Evolutionary conservation across 2,329 filamentous ascomycete genomes (phyloP), one percentile per base, ranked within the genome.

Genomic region (Trichoderma polysporum): DNA sequence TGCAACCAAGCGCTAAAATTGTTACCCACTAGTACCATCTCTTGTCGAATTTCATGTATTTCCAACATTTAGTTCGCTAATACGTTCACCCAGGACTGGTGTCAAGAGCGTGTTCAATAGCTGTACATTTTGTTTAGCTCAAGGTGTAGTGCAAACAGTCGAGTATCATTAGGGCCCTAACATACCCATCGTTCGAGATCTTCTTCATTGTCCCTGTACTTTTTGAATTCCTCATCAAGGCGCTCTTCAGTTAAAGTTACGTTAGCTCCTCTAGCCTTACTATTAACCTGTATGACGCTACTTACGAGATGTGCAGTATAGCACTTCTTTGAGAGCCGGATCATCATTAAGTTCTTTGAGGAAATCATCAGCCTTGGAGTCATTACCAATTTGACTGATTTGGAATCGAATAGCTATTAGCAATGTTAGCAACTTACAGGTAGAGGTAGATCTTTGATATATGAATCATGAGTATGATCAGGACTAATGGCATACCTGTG

Each of bases 181-280:
- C 60, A 17, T 68, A 68, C 66, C 66, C 66, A 68, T 35, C 59
- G 45, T 22, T 68, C 66, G n/a, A 68, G 54, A 37, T 50, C 29
- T 19, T 35, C 19, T 31, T 68, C 66, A 19, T 68, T 54, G 5
- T 68, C 27, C 1, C 59, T 57, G 4, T 65, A 15, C 6, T 39
- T 27, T 25, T 45, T 47, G 31, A 60, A 68, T 47, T 65, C 37
- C 7, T 68, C 60, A 15, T 68, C 66, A 22, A 68, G 53, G 22
- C 41, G 53, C 13, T 64, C 59, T 58, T 13, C 27, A 10, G 19
- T 27, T 31, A 33, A 13, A 7, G 19, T 4, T 15, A 0, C 3
- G 17, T 63, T 47, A 63, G 60, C 25, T 19, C 6, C 31, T 6
- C 27, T 5, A 10, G 1, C 0, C 27, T 13, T 15, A 4, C 6